Conservation (phyloP, 1,139 yeast genomes). For the Lodderomyces theae region DNA sequence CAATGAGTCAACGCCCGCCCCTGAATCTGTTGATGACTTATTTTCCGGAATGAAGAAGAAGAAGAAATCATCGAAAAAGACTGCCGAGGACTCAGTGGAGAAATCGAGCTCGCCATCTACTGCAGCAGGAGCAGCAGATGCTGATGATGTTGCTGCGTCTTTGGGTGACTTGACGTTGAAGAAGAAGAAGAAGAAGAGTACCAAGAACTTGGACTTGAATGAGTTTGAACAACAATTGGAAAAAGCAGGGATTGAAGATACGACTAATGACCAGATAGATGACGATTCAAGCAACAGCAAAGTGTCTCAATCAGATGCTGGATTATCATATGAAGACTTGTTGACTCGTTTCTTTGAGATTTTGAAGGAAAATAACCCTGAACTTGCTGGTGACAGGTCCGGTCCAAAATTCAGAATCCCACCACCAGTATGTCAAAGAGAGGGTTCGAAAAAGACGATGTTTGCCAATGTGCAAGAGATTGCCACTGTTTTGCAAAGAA, state of each 20-base stretch:
- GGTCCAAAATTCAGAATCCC: constrained; percentile 95
- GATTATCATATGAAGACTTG: constrained; percentile 73
- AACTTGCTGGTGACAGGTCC: constrained; percentile 92
- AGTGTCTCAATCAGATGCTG: constrained; percentile 27
- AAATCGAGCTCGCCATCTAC: constrained; percentile 30
- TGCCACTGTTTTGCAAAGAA: constrained; percentile 90
- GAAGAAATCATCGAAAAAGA: constrained; percentile 44
- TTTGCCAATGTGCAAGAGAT: constrained; percentile 96
- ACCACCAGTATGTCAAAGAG: constrained; percentile 96
- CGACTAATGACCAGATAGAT: neutral
- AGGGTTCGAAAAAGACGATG: constrained; percentile 93
- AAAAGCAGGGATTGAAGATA: constrained; percentile 73
- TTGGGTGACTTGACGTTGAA: constrained; percentile 74
- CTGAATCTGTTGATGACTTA: constrained; percentile 45
- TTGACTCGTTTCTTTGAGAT: constrained; percentile 81
- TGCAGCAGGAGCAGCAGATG: too few species aligned
- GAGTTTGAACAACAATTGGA: constrained; percentile 90
- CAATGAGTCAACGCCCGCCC: constrained; percentile 18
- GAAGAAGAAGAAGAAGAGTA: constrained; percentile 63
- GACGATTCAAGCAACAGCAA: constrained; percentile 14
- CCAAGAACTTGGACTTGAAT: constrained; percentile 55
- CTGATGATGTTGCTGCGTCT: constrained; percentile 58
- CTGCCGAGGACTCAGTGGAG: constrained; percentile 13
- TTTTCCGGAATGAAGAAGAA: constrained; percentile 55
- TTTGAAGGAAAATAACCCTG: constrained; percentile 92